phyloP scores from a whole-genome alignment of 1,284 basidiomycete genomes.

The Pyrrhoderma lamaoense region DNA sequence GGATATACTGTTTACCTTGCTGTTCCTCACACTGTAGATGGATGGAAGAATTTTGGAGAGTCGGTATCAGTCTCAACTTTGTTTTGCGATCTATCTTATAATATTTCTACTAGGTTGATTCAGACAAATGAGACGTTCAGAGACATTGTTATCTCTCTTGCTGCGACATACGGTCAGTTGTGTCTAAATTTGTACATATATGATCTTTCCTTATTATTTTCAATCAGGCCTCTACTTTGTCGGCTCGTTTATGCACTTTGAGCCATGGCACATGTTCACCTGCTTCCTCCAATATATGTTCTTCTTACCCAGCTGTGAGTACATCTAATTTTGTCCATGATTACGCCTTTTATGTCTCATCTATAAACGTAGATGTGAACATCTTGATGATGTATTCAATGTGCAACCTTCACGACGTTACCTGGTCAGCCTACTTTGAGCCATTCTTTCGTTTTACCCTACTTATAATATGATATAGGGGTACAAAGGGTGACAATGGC shows the following conservation, averaged over 20 bases:
- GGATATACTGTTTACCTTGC: constrained; percentile 82
- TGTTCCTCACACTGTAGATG: constrained; percentile 63
- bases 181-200: neutral
- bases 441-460: neutral
- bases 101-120: constrained; percentile 26
- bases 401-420: constrained; percentile 87
- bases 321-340: constrained; percentile 1
- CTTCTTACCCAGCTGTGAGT: constrained; percentile 65
- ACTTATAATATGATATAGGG: constrained; percentile 36
- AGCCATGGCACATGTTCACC: constrained; percentile 94
- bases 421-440: constrained; percentile 44
- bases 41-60: constrained; percentile 66
- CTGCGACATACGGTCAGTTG: constrained; percentile 69
- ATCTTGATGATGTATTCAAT: constrained; percentile 90
- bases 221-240: constrained; percentile 61
- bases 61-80: constrained; percentile 30
- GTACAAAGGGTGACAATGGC: constrained; percentile 88
- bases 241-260: constrained; percentile 78
- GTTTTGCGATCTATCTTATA: neutral
- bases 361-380: constrained; percentile 60
- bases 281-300: constrained; percentile 82
- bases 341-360: constrained; percentile 20
- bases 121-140: constrained; percentile 63
- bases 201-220: neutral
- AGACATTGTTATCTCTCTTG: constrained; percentile 72